Base-by-base conservation (phyloP, 768 basidiomycete genomes). In the Inosperma sp. region DNA sequence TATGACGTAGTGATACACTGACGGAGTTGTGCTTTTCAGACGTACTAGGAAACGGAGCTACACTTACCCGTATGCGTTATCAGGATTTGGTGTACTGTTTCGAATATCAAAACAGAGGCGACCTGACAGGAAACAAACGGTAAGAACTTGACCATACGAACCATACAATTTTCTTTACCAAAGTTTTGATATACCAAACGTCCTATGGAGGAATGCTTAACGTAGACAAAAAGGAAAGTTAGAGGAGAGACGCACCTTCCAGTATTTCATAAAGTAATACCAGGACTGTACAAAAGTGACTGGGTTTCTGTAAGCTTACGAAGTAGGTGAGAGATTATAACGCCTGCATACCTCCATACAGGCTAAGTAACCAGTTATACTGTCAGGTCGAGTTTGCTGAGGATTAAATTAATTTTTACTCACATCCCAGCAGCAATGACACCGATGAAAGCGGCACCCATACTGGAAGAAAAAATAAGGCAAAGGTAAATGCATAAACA, bases 261-360 rank as follows among this genome's bases (percentile, higher is more conserved):
- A 60, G 50, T 79, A 81, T 47, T 73, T 70, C 49, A 70, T 64
- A 58, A 76, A 81, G 52, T 80, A 81, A 59, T 75, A 80, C 72
- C 74, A 77, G 1, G 79, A 74, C 59, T 81, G 79, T 25, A 78
- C 72, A 55, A 76, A 79, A 3, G 80, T 78, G 7, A 81, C 80
- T 81, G 48, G 17, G 26, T 27, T 17, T 19, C n/a, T 7, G 14
- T 51, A 17, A 51, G 44, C 41, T 40, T 44, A 49, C n/a, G 33
- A 45, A 6, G 49, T 39, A n/a, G 6, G 21, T 7, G n/a, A 13
- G 4, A 43, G 29, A 37, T 27, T 19, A 13, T 16, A 35, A 25
- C 19, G 36, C 14, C 17, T 55, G n/a, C 59, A n/a, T 68, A 78
- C 79, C 78, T 67, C 79, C 79, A 50, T 79, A 81, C 47, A 81